Conservation (phyloP, 2,329 filamentous ascomycete genomes). For the Blastomyces parvus region DNA sequence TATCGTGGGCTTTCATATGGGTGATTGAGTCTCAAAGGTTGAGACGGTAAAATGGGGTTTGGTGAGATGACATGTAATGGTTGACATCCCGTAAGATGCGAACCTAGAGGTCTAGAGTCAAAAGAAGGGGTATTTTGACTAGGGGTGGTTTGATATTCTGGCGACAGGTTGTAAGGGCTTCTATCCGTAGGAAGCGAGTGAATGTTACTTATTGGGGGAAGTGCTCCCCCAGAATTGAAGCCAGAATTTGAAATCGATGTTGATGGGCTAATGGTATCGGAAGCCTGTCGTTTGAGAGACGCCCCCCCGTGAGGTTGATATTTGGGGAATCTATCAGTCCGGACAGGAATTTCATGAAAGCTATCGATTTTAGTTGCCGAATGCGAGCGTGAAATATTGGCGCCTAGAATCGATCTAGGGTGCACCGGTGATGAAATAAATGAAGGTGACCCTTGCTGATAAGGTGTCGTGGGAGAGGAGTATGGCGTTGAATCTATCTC, state of each 20-base stretch:
- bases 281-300: constrained; percentile 6
- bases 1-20: constrained; percentile 22
- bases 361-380: constrained; percentile 20
- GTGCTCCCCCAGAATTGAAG: constrained; percentile 24
- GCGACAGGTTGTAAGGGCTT: constrained; percentile 13
- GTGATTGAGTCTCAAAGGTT: constrained; percentile 22
- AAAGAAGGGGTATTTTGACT: constrained; percentile 10
- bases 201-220: constrained; percentile 31
- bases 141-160: neutral
- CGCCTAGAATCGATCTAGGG: constrained; percentile 24
- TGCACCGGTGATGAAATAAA: constrained; percentile 21
- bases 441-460: constrained; percentile 24
- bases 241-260: constrained; percentile 11
- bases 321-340: constrained; percentile 3
- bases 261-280: constrained; percentile 5
- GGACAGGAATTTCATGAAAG: constrained; percentile 18
- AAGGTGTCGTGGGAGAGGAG: constrained; percentile 20
- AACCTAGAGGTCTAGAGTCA: constrained; percentile 13
- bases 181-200: constrained; percentile 25
- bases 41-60: constrained; percentile 11
- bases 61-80: constrained; percentile 20
- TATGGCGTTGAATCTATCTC: constrained; percentile 34
- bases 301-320: neutral
- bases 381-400: constrained; percentile 16
- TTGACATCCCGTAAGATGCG: constrained; percentile 21